Conservation (phyloP, 331 rosid genomes). For the Quercus tomentella region DNA sequence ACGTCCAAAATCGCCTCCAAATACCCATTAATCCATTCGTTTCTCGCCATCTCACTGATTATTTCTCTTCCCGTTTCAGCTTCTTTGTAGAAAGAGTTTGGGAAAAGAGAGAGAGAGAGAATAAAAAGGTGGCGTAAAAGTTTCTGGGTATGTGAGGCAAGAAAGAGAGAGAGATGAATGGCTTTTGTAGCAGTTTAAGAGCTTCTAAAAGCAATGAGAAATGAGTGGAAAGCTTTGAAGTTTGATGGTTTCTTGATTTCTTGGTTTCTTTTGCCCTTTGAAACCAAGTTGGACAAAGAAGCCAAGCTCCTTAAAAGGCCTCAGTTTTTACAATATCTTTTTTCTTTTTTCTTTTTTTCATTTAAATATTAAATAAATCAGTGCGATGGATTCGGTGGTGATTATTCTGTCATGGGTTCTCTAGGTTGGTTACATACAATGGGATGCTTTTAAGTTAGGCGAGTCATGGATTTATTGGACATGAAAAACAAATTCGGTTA, state of each 20-base stretch:
- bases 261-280: background rate
- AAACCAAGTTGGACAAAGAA: constrained; percentile 20
- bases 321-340: background rate
- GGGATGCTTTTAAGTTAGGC: no score
- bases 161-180: background rate
- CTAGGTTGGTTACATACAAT: no score
- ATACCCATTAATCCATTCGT: constrained; percentile 75
- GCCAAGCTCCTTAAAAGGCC: constrained; percentile 17
- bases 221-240: background rate
- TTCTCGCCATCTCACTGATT: constrained; percentile 41
- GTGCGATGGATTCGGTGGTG: constrained; percentile 34
- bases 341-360: no score
- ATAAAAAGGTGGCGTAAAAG: background rate
- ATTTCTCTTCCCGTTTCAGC: background rate
- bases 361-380: background rate
- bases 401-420: constrained; percentile 25
- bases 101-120: background rate
- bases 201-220: constrained; percentile 3
- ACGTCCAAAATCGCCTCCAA: constrained; percentile 79
- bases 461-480: no score
- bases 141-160: background rate
- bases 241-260: background rate
- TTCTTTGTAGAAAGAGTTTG: no score
- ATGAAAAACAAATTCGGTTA: no score
- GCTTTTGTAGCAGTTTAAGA: background rate